phyloP scores from a whole-genome alignment of 2,329 filamentous ascomycete species.

The Colletotrichum sidae region DNA sequence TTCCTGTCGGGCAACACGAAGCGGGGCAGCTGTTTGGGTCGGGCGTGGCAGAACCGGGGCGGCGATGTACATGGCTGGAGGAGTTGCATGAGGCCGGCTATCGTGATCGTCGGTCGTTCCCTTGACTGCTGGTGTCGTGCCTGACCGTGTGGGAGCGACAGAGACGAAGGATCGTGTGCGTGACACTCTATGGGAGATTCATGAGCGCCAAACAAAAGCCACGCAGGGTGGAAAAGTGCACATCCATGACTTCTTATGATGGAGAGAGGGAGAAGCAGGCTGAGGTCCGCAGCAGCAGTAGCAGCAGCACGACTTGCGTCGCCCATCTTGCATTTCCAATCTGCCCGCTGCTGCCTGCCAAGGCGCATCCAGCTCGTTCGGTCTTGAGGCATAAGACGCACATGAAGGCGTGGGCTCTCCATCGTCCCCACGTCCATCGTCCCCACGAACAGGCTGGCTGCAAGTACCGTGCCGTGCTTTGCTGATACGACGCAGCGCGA shows the following conservation, averaged over 20 bases:
- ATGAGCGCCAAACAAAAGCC: conserved; percentile 3
- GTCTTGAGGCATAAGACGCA: conserved; percentile 3
- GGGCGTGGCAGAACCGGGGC: conserved; percentile 29
- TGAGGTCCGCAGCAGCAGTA: conserved; percentile 1
- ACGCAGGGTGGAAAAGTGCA: conserved; percentile 19
- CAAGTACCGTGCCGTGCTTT: neutral
- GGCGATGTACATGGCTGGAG: conserved; percentile 29
- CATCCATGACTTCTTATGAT: conserved; percentile 15
- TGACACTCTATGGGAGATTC: neutral
- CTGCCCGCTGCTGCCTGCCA: conserved; percentile 18
- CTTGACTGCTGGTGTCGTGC: no score
- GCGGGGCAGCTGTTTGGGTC: conserved; percentile 3
- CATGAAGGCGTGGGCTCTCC: conserved; percentile 2
- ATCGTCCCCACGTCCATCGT: neutral
- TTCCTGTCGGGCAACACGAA: conserved; percentile 23
- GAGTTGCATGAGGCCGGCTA: conserved; percentile 18
- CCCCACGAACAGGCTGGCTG: conserved; percentile 9
- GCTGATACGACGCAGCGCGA: conserved; percentile 5
- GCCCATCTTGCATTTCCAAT: conserved; percentile 8
- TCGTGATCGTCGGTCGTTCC: no score
- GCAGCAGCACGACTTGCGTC: neutral
- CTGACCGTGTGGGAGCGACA: no score
- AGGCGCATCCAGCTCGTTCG: conserved; percentile 18
- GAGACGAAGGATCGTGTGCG: no score
- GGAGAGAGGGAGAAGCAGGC: conserved; percentile 22